Evolutionary conservation across 2,329 filamentous ascomycete species (phyloP).

Genomic region (Colletotrichum sp.): DNA sequence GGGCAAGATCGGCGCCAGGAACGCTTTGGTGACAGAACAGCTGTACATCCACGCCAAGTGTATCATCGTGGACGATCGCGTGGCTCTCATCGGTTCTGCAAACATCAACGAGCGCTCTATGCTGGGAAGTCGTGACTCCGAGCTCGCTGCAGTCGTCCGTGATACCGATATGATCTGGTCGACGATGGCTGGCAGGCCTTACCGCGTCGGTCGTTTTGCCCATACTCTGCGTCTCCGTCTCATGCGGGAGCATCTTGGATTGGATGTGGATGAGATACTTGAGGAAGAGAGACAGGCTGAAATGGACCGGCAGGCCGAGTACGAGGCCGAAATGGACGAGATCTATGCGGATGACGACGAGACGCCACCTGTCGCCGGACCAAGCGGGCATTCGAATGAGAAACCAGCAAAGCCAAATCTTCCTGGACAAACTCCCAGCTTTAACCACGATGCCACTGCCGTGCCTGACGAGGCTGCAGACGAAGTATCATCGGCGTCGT

Average conservation of each 20-base stretch:
- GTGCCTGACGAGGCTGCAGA: slow-evolving; percentile 53
- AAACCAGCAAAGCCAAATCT: neutral
- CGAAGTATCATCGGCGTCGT: slow-evolving; percentile 10
- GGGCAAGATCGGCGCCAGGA: slow-evolving; percentile 82
- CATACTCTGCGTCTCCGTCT: slow-evolving; percentile 91
- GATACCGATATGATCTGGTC: slow-evolving; percentile 94
- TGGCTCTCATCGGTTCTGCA: slow-evolving; percentile 93
- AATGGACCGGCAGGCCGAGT: slow-evolving; percentile 60
- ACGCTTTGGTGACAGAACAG: slow-evolving; percentile 89
- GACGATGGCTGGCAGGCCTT: slow-evolving; percentile 88
- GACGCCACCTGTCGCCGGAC: slow-evolving; percentile 17
- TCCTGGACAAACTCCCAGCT: slow-evolving; percentile 50
- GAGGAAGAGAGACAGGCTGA: slow-evolving; percentile 78
- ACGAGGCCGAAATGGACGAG: slow-evolving; percentile 64
- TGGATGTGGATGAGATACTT: slow-evolving; percentile 90
- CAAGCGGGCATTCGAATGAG: neutral
- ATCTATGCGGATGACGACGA: slow-evolving; percentile 61
- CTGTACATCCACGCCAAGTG: slow-evolving; percentile 98
- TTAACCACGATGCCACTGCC: slow-evolving; percentile 75
- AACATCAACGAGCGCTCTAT: slow-evolving; percentile 99
- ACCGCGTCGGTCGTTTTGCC: slow-evolving; percentile 89
- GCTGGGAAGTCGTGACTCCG: slow-evolving; percentile 90
- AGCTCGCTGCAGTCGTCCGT: slow-evolving; percentile 86
- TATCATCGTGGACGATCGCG: slow-evolving; percentile 93
- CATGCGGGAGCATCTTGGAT: slow-evolving; percentile 96